These are phyloP conservation scores for Silene vulgaris DNA, from an alignment of 179 eudicot genomes.

Conservation along the genomic window DNA sequence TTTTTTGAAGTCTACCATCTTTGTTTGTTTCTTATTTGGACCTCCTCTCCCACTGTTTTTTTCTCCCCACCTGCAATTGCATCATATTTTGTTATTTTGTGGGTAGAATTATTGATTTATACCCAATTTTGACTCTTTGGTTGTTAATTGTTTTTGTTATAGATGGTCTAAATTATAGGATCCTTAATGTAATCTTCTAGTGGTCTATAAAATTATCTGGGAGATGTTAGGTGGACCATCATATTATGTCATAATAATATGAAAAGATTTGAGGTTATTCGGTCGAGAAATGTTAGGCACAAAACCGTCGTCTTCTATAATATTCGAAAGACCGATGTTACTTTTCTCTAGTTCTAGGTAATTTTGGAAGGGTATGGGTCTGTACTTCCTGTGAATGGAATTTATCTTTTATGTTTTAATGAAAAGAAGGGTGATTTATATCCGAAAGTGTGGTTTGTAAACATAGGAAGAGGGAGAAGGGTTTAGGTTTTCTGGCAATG, in stretches of 20 bases:
- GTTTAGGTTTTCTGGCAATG: too few species aligned
- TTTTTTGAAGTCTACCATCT: conserved; percentile 31
- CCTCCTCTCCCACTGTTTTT: conserved; percentile 16
- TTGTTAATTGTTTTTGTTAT: neutral
- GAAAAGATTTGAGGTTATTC: too few species aligned
- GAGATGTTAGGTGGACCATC: too few species aligned
- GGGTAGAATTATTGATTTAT: conserved; percentile 27
- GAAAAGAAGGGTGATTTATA: neutral
- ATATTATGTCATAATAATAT: too few species aligned
- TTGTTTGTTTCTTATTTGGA: conserved; percentile 35
- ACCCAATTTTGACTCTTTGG: conserved; percentile 29
- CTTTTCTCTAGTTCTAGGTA: too few species aligned
- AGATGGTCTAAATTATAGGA: neutral
- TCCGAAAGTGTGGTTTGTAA: neutral
- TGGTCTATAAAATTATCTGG: neutral
- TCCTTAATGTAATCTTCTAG: neutral
- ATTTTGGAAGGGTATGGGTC: too few species aligned
- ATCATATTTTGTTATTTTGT: conserved; percentile 34
- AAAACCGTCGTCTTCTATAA: too few species aligned
- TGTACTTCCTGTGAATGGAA: too few species aligned
- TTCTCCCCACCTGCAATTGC: conserved; percentile 25
- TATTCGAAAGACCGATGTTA: too few species aligned
- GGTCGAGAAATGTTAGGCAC: too few species aligned
- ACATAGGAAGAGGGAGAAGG: neutral
- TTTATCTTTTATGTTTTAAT: too few species aligned